Evolutionary conservation across 2,329 filamentous ascomycete genomes (phyloP).

Genomic region (Grosmannia huntii): DNA sequence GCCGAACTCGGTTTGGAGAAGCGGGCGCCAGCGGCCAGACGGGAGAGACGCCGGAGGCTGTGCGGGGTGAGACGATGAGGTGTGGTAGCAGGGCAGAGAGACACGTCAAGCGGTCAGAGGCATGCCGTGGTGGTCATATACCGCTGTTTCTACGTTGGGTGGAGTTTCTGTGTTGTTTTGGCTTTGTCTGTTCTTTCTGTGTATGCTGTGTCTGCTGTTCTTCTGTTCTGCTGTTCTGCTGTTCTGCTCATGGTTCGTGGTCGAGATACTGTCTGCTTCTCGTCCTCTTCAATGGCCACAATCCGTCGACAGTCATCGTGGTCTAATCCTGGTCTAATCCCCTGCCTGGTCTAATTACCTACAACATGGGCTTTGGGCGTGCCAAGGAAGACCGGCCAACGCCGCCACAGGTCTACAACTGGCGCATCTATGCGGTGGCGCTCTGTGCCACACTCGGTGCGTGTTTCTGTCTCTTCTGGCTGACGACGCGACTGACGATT

Average conservation of each 20-base stretch:
- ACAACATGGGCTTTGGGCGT: neutral
- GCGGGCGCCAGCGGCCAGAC: too few species aligned
- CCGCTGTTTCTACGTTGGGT: neutral
- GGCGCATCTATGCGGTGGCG: neutral
- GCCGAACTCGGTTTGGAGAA: neutral
- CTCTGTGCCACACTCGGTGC: neutral
- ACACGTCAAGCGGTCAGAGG: neutral
- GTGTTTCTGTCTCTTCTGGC: neutral
- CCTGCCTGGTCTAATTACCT: neutral
- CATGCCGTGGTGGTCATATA: too few species aligned
- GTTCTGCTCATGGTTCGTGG: neutral
- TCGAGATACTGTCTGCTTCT: too few species aligned
- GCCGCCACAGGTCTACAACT: constrained; percentile 1
- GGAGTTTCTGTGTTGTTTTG: neutral
- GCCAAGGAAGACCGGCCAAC: constrained; percentile 1
- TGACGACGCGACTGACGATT: too few species aligned
- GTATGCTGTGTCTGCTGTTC: neutral
- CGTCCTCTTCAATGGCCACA: too few species aligned
- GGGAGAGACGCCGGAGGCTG: neutral
- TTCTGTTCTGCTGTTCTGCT: too few species aligned
- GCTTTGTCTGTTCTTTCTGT: neutral
- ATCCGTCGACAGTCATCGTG: too few species aligned
- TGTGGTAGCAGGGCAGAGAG: too few species aligned
- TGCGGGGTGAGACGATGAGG: neutral
- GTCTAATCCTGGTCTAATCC: too few species aligned